A percentile compares a stretch with the other conserved stretches of the same genome.
These are phyloP conservation scores for Teratosphaeria nubilosa DNA, from an alignment of 2,329 filamentous ascomycete species.

Conservation along the genomic window DNA sequence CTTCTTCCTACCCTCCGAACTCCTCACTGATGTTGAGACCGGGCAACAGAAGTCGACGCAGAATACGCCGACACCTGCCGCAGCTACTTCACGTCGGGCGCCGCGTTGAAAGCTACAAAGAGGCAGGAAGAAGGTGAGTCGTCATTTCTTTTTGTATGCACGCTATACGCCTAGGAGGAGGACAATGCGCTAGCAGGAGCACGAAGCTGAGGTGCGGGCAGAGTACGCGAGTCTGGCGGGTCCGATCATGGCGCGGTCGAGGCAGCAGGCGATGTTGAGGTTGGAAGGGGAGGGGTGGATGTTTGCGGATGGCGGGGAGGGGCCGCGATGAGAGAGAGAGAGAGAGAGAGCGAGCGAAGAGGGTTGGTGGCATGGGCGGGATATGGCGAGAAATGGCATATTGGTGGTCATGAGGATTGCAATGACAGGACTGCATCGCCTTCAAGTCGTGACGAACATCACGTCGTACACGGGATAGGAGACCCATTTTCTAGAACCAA, in stretches of 20 bases:
- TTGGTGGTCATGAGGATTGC: no score
- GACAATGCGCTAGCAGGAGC: not conserved
- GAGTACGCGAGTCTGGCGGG: slow-evolving; percentile 14
- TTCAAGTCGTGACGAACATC: no score
- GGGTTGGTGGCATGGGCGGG: no score
- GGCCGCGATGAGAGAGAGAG: no score
- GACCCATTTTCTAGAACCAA: no score
- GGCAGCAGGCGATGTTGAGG: slow-evolving; percentile 15
- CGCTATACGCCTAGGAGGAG: not conserved
- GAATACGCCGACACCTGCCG: slow-evolving; percentile 15
- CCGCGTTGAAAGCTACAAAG: slow-evolving; percentile 12
- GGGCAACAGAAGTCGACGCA: slow-evolving; percentile 9
- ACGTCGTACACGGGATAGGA: no score
- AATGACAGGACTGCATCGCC: no score
- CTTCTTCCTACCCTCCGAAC: not conserved
- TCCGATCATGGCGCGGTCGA: slow-evolving; percentile 14
- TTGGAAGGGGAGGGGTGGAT: slow-evolving; percentile 20
- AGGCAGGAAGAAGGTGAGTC: slow-evolving; percentile 18
- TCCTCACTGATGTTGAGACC: not conserved
- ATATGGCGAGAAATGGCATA: no score
- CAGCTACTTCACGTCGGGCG: slow-evolving; percentile 19
- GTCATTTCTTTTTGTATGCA: not conserved
- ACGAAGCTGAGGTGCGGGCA: slow-evolving; percentile 4
- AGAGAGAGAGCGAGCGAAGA: no score
- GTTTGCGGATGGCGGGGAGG: slow-evolving; percentile 11